Conservation (phyloP, 73 alveolate genomes). For the Paramecium biaurelia region DNA sequence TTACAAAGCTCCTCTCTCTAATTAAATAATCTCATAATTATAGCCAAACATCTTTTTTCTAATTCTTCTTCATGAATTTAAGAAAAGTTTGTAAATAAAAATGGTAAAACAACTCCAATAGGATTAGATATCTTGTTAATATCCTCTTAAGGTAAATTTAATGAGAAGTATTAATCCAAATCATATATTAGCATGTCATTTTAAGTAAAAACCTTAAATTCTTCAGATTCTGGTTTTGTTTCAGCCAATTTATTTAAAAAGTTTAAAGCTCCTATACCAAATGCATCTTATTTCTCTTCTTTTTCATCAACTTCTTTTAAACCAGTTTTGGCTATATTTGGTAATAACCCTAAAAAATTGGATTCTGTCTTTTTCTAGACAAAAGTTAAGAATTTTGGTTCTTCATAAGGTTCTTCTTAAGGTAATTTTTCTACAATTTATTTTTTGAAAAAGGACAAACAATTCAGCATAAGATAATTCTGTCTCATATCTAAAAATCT, state of each 20-base stretch:
- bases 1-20: constrained; percentile 48
- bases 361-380: neutral
- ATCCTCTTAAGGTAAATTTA: constrained; percentile 22
- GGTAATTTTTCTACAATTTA: neutral
- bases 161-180: constrained; percentile 40
- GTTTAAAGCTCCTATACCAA: neutral
- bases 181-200: neutral
- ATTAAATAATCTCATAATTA: constrained; percentile 56
- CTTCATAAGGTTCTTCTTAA: neutral
- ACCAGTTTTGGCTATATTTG: constrained; percentile 59
- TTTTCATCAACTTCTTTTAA: constrained; percentile 48
- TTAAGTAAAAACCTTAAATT: neutral
- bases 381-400: neutral
- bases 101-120: constrained; percentile 31
- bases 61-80: constrained; percentile 47
- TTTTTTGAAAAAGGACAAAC: constrained; percentile 30
- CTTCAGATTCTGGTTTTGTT: constrained; percentile 29
- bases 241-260: constrained; percentile 20
- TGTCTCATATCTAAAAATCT: constrained; percentile 59
- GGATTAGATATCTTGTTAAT: constrained; percentile 28
- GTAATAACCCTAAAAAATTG: constrained; percentile 44
- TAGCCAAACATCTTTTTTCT: constrained; percentile 45
- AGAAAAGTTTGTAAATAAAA: constrained; percentile 31
- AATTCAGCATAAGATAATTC: constrained; percentile 44
- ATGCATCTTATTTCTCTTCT: constrained; percentile 52